These are phyloP conservation scores for Amanita phalloides DNA, from an alignment of 768 basidiomycete species.

Conservation along the genomic window DNA sequence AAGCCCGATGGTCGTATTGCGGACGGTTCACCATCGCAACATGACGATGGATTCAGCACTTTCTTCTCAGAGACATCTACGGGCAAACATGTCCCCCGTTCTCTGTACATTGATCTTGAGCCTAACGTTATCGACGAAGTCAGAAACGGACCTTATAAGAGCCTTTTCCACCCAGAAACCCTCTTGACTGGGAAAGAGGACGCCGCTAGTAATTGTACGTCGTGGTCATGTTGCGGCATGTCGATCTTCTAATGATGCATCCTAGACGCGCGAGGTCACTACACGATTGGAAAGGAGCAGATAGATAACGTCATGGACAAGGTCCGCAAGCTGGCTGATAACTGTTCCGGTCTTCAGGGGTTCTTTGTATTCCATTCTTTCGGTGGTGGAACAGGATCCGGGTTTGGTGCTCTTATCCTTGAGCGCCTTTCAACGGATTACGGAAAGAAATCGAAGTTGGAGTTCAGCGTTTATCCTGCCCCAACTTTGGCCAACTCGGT, in stretches of 20 bases:
- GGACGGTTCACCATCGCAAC: conserved; percentile 62
- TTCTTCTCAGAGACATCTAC: conserved; percentile 98
- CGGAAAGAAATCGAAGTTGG: conserved; percentile 98
- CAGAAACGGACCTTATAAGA: conserved; percentile 88
- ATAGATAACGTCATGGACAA: conserved; percentile 97
- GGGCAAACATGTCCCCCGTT: conserved; percentile 96
- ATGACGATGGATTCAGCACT: conserved; percentile 92
- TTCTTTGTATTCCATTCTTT: conserved; percentile 99
- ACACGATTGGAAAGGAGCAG: conserved; percentile 97
- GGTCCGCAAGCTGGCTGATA: conserved; percentile 92
- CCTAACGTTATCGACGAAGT: conserved; percentile 98
- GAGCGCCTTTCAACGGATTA: conserved; percentile 97
- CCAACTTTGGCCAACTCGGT: conserved; percentile 92
- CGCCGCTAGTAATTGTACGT: conserved; percentile 95
- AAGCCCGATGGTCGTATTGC: conserved; percentile 92
- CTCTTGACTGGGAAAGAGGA: conserved; percentile 98
- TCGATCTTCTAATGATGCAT: not conserved
- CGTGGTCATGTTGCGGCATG: not conserved
- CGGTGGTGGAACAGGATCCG: conserved; percentile 98
- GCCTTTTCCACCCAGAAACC: conserved; percentile 98
- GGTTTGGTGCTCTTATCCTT: conserved; percentile 94
- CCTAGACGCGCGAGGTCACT: conserved; percentile 95
- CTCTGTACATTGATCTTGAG: conserved; percentile 94
- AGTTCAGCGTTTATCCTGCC: conserved; percentile 97
- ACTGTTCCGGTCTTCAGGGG: conserved; percentile 96